A percentile compares a stretch with the other conserved stretches of the same genome.
Evolutionary conservation across 352 stramenopile species (phyloP).

Genomic region (Peronospora farinosa): DNA sequence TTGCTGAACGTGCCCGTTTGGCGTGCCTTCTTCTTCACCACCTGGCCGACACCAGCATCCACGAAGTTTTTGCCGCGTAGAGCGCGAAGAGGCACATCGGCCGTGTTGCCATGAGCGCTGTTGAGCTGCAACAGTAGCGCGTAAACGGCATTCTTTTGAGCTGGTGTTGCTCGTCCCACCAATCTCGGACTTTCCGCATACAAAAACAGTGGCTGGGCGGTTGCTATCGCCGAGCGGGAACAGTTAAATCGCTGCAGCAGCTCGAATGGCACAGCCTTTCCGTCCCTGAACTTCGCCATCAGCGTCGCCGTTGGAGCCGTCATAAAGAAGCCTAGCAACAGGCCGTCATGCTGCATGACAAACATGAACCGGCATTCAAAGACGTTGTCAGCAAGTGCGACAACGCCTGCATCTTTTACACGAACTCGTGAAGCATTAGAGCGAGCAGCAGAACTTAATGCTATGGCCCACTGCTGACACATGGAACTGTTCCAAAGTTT

Average conservation of each 20-base stretch:
- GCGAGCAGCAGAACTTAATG: slow-evolving; percentile 22
- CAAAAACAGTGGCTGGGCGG: slow-evolving; percentile 36
- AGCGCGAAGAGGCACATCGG: slow-evolving; percentile 56
- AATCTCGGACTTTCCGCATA: slow-evolving; percentile 65
- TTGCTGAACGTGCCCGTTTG: slow-evolving; percentile 24
- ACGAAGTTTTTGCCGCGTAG: slow-evolving; percentile 68
- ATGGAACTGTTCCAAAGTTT: slow-evolving; percentile 65
- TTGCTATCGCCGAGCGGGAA: slow-evolving; percentile 18
- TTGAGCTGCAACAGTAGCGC: slow-evolving; percentile 54
- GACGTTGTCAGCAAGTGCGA: slow-evolving; percentile 15
- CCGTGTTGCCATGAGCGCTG: slow-evolving; percentile 28
- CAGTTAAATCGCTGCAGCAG: slow-evolving; percentile 49
- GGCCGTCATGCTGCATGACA: slow-evolving; percentile 55
- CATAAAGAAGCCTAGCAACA: slow-evolving; percentile 57
- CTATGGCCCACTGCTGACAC: slow-evolving; percentile 37
- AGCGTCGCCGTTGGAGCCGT: slow-evolving; percentile 45
- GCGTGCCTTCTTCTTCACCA: slow-evolving; percentile 45
- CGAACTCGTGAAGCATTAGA: slow-evolving; percentile 18
- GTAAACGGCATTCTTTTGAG: slow-evolving; percentile 50
- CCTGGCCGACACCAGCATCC: slow-evolving; percentile 39
- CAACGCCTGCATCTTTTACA: slow-evolving; percentile 2
- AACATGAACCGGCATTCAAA: slow-evolving; percentile 63
- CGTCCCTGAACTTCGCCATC: slow-evolving; percentile 43
- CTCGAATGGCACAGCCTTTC: slow-evolving; percentile 43
- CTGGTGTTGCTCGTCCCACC: slow-evolving; percentile 33